Evolutionary conservation across 352 stramenopile species (phyloP).

Genomic region (Lagenidium sp.): DNA sequence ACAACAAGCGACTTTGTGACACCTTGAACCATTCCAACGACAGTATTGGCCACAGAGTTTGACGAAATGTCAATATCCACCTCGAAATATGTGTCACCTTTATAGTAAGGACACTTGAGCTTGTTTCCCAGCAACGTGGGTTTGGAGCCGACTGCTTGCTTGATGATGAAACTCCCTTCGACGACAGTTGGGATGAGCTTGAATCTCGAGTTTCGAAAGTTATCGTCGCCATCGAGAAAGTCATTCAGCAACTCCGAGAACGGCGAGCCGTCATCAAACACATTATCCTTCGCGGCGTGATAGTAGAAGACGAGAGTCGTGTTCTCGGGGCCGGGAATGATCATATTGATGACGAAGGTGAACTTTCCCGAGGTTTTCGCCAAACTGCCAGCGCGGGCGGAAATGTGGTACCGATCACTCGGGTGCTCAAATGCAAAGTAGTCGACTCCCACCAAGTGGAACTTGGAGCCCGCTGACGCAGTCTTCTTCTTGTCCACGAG

Average conservation of each 20-base stretch:
- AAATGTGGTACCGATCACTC: slow-evolving; percentile 72
- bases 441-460: slow-evolving; percentile 77
- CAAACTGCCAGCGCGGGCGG: slow-evolving; percentile 54
- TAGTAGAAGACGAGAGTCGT: slow-evolving; percentile 84
- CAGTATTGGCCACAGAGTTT: slow-evolving; percentile 86
- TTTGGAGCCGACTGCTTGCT: slow-evolving; percentile 92
- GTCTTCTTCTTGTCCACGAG: slow-evolving; percentile 86
- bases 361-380: slow-evolving; percentile 69
- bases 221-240: slow-evolving; percentile 92
- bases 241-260: slow-evolving; percentile 86
- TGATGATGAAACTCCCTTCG: slow-evolving; percentile 96
- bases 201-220: slow-evolving; percentile 95
- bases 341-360: slow-evolving; percentile 88
- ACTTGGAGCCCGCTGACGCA: slow-evolving; percentile 52
- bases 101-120: slow-evolving; percentile 87
- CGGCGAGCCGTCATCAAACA: slow-evolving; percentile 82
- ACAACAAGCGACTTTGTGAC: slow-evolving; percentile 86
- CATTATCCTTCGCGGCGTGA: slow-evolving; percentile 58
- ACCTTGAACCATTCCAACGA: slow-evolving; percentile 84
- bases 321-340: slow-evolving; percentile 77
- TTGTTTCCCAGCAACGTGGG: slow-evolving; percentile 96
- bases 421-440: slow-evolving; percentile 68
- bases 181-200: slow-evolving; percentile 97
- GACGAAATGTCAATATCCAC: slow-evolving; percentile 94
- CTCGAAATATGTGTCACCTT: slow-evolving; percentile 92